A percentile compares a stretch with the other conserved stretches of the same genome.
These are phyloP conservation scores for Suillus subaureus DNA, from an alignment of 768 basidiomycete genomes.

Conservation along the genomic window DNA sequence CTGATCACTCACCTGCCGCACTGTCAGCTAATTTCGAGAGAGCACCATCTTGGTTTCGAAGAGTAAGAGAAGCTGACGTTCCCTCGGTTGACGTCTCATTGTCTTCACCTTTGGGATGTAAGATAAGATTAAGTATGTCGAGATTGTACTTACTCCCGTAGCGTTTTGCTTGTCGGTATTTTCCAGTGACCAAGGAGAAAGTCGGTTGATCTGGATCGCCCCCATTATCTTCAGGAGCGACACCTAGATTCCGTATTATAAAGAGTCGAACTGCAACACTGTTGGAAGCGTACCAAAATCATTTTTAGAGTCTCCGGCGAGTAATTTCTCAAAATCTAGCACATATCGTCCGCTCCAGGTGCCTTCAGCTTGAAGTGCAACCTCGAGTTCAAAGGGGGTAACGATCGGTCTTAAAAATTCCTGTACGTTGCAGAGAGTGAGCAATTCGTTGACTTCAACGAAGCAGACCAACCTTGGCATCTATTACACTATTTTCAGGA, in stretches of 20 bases:
- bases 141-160: slow-evolving; percentile 46
- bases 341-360: slow-evolving; percentile 80
- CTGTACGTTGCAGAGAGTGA: slow-evolving; percentile 37
- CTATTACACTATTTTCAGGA: slow-evolving; percentile 85
- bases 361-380: slow-evolving; percentile 72
- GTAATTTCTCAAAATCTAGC: slow-evolving; percentile 69
- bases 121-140: background rate
- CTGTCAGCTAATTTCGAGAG: slow-evolving; percentile 60
- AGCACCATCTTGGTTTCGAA: slow-evolving; percentile 66
- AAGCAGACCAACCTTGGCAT: slow-evolving; percentile 54
- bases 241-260: slow-evolving; percentile 13
- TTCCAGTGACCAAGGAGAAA: slow-evolving; percentile 87
- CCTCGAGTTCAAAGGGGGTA: slow-evolving; percentile 88
- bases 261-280: background rate
- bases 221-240: slow-evolving; percentile 21
- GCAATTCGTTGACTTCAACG: background rate
- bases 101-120: slow-evolving; percentile 13
- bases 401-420: slow-evolving; percentile 91
- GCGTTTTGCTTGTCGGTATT: slow-evolving; percentile 75
- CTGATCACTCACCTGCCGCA: slow-evolving; percentile 60
- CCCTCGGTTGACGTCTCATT: slow-evolving; percentile 19
- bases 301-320: slow-evolving; percentile 37
- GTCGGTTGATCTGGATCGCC: slow-evolving; percentile 65
- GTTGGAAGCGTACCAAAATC: slow-evolving; percentile 12
- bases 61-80: slow-evolving; percentile 47